Base-by-base conservation (phyloP, 2,329 filamentous ascomycete genomes). In the Fusarium sp. region DNA sequence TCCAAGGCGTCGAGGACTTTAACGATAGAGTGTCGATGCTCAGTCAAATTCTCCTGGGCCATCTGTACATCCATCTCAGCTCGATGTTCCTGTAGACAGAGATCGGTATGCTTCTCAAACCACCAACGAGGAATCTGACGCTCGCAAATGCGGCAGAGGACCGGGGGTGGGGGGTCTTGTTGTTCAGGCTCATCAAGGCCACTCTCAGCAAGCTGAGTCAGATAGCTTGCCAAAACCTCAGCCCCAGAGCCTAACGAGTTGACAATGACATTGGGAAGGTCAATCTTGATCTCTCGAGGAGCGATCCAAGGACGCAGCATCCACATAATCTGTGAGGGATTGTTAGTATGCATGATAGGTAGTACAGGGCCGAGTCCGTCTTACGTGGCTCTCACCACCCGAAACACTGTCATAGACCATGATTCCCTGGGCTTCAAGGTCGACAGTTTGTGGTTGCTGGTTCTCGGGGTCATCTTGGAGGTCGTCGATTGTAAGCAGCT, bases 11-110 rank as follows among this genome's bases (percentile, higher is more conserved):
- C 97, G 13, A 99, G 88, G 10, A 99, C 95, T 82, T 93, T 98
- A 80, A 99, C 97, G 78, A 99, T 98, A 43, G 94, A 90, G 82
- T 98, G 95, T 7, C 97, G 93, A 83, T 99, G 97, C 80, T 99
- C 97, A 8, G 92, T 93, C 58, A 99, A 86, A 72, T 91, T 95
- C 80, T 99, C 97, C 80, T 99, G 97, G 7, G 95, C 92, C 87
- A 98, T 93, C 81, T 99, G 96, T 5, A 99, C 95, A 78, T 98
- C 96, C 94, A 98, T 97, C 82, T 99, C 97, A 1, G 97, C 96
- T 61, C 94, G 92, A 81, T 99, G 97, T 81, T 99, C 97, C 81
- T 98, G 95, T 65, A 98, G 87, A 80, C 97, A 99, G 23, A 98
- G 86, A 79, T 99, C 97, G 2, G 96, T 98, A 82, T 99, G 97